Conservation (phyloP, 2,329 filamentous ascomycete species). For the Nakataea oryzae region DNA sequence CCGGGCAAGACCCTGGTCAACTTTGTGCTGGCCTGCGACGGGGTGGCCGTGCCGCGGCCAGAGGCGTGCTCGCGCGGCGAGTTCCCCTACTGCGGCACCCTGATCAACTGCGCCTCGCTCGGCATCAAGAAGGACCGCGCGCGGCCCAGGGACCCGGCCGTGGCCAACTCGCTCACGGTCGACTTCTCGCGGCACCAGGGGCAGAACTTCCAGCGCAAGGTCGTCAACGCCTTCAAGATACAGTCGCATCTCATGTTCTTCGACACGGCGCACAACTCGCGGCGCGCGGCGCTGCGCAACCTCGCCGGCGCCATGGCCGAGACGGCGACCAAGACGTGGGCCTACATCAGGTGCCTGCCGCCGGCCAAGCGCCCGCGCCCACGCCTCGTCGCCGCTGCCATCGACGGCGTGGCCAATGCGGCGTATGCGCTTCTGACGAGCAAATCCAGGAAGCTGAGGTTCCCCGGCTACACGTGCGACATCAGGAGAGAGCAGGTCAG, state of each 20-base stretch:
- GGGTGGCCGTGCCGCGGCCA: conserved; percentile 37
- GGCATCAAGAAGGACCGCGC: conserved; percentile 62
- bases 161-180: conserved; percentile 64
- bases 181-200: conserved; percentile 65
- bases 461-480: conserved; percentile 44
- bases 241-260: conserved; percentile 79
- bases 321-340: conserved; percentile 65
- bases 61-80: conserved; percentile 13
- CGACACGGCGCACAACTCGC: conserved; percentile 68
- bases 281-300: conserved; percentile 59
- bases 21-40: conserved; percentile 56
- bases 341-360: conserved; percentile 49
- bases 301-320: conserved; percentile 66
- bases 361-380: conserved; percentile 42
- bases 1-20: conserved; percentile 73
- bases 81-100: conserved; percentile 87
- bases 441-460: conserved; percentile 29
- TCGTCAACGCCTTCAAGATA: conserved; percentile 68
- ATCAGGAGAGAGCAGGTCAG: conserved; percentile 49
- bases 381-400: conserved; percentile 55
- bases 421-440: conserved; percentile 55
- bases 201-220: conserved; percentile 68
- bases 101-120: conserved; percentile 65
- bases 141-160: conserved; percentile 38
- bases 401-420: conserved; percentile 54